A percentile compares a stretch with the other conserved stretches of the same genome.
phyloP scores from a whole-genome alignment of 2,329 filamentous ascomycete genomes.

The Paecilomyces niveus region DNA sequence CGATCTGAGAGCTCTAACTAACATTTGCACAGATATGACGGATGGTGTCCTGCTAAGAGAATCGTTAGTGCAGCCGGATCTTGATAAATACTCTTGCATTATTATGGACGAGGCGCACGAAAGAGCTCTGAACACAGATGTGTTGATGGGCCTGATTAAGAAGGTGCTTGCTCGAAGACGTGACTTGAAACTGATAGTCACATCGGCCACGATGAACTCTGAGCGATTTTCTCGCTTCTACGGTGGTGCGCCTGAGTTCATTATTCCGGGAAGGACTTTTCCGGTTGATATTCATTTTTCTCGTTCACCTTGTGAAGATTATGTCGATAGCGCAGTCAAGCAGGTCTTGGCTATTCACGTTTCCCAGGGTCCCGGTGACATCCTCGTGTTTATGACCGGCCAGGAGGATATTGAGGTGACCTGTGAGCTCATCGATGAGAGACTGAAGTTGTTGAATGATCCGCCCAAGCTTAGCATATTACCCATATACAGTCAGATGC shows the following conservation, averaged over 20 bases:
- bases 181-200: constrained; percentile 94
- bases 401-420: constrained; percentile 98
- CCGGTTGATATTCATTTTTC: constrained; percentile 96
- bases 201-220: constrained; percentile 97
- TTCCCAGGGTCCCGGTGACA: constrained; percentile 86
- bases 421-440: constrained; percentile 83
- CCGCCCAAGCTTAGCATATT: constrained; percentile 90
- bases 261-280: constrained; percentile 92
- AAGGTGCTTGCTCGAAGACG: constrained; percentile 85
- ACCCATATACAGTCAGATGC: constrained; percentile 99
- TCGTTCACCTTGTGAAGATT: constrained; percentile 90
- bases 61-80: constrained; percentile 81
- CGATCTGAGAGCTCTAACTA: constrained; percentile 3
- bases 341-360: constrained; percentile 95
- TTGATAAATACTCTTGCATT: constrained; percentile 94
- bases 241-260: constrained; percentile 90
- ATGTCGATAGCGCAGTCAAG: constrained; percentile 93
- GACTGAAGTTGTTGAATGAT: constrained; percentile 82
- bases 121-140: constrained; percentile 90
- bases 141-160: constrained; percentile 95
- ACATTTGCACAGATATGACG: constrained; percentile 65
- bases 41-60: constrained; percentile 92
- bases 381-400: constrained; percentile 98
- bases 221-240: constrained; percentile 95
- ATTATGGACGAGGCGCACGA: constrained; percentile 99